Evolutionary conservation across 2,329 filamentous ascomycete genomes (phyloP).

Genomic region (Monosporascus sp.): DNA sequence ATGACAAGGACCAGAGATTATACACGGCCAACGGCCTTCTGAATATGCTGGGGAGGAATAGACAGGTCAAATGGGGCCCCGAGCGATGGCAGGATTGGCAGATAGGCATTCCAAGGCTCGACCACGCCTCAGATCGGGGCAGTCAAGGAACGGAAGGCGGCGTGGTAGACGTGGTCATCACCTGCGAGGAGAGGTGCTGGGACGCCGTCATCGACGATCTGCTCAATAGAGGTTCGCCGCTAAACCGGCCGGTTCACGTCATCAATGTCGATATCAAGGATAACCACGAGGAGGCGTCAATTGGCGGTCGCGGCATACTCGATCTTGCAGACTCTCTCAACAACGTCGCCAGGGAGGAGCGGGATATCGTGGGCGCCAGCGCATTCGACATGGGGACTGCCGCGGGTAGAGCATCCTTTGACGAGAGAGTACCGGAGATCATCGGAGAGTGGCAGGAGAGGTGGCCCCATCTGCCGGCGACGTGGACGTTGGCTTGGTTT

Average conservation of each 20-base stretch:
- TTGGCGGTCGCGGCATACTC: slow-evolving; percentile 86
- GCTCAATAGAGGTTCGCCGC: slow-evolving; percentile 73
- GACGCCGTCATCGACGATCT: slow-evolving; percentile 95
- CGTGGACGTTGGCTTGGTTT: slow-evolving; percentile 96
- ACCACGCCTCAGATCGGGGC: slow-evolving; percentile 72
- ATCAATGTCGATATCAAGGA: slow-evolving; percentile 99
- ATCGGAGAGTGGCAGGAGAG: slow-evolving; percentile 89
- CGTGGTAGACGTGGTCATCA: slow-evolving; percentile 89
- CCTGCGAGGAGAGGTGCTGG: slow-evolving; percentile 97
- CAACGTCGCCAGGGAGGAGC: slow-evolving; percentile 70
- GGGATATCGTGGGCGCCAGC: slow-evolving; percentile 56
- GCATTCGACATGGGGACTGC: slow-evolving; percentile 67
- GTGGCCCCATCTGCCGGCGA: slow-evolving; percentile 84
- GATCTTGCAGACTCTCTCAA: slow-evolving; percentile 87
- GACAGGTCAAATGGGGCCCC: slow-evolving; percentile 87
- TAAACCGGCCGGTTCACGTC: slow-evolving; percentile 92
- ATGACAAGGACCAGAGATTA: slow-evolving; percentile 76
- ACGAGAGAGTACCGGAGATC: slow-evolving; percentile 89
- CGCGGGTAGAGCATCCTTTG: slow-evolving; percentile 69
- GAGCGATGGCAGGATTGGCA: slow-evolving; percentile 99
- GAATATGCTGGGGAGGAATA: slow-evolving; percentile 92
- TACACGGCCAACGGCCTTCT: slow-evolving; percentile 91
- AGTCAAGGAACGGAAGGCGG: slow-evolving; percentile 79
- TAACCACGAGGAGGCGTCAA: slow-evolving; percentile 91
- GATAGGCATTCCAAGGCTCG: slow-evolving; percentile 74